These are phyloP conservation scores for Ophiocytium majus DNA, from an alignment of 352 stramenopile genomes.

Conservation along the genomic window DNA sequence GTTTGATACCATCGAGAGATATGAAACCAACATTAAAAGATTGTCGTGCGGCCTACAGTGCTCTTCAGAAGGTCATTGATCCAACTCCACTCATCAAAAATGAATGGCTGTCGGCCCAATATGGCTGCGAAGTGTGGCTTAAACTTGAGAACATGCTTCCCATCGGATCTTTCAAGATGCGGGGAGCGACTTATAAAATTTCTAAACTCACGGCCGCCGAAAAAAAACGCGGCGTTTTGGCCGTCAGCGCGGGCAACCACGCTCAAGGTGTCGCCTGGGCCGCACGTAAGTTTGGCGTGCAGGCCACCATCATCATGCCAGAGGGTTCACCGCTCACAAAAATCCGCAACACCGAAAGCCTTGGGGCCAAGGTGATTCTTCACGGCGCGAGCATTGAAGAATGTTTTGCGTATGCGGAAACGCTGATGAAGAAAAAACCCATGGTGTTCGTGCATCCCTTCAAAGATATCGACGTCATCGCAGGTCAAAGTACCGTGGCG, in stretches of 20 bases:
- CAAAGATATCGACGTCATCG: conserved; percentile 74
- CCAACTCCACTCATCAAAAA: neutral
- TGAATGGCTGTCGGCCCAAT: conserved; percentile 5
- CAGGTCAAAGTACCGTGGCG: conserved; percentile 70
- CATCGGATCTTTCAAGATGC: conserved; percentile 77
- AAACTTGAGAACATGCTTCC: conserved; percentile 76
- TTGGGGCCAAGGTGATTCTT: conserved; percentile 70
- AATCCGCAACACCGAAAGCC: conserved; percentile 70
- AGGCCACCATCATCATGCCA: conserved; percentile 96
- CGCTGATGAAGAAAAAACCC: conserved; percentile 40
- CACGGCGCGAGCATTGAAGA: conserved; percentile 62
- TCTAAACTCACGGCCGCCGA: neutral
- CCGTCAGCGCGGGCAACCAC: conserved; percentile 86
- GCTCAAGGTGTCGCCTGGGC: conserved; percentile 94
- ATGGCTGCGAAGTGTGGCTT: neutral
- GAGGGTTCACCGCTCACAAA: conserved; percentile 94
- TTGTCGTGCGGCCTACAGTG: neutral
- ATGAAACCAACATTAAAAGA: too few relatives aligned
- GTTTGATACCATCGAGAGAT: too few relatives aligned
- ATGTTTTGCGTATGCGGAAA: conserved; percentile 59
- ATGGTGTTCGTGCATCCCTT: conserved; percentile 71
- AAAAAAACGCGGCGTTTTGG: conserved; percentile 66
- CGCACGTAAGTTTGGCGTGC: conserved; percentile 77
- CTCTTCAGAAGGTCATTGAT: neutral
- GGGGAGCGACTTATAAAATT: conserved; percentile 61